Base-by-base conservation (phyloP, 345 rosid species). In the Schrenkiella parvula region DNA sequence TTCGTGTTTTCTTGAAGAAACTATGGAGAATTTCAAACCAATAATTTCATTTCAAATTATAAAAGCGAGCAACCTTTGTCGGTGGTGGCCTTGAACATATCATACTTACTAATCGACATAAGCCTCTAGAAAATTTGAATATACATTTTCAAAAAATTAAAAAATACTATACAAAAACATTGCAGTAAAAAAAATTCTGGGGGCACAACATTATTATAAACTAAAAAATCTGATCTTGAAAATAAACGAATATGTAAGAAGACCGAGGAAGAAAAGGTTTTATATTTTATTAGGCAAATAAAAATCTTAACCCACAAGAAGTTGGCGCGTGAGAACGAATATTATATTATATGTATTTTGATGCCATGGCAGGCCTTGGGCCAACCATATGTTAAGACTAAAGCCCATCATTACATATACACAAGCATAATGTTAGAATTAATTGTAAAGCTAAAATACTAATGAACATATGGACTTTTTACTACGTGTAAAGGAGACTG, bases 1-100 rank as follows among this genome's bases (percentile, higher is more conserved):
- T n/a, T 64, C 34, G 31, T 48, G 12, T 18, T 44, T 32, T 18
- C 13, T 37, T 15, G 18, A 38, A 42, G 56, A 35, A 53, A 35
- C 17, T 64, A 32, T 54, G 31, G 39, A 46, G 57, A 64, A 54
- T 46, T 68, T 56, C 59, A 37, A 60, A 56, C 66, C 66, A 73
- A 47, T 37, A 46, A 56, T 43, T 15, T 22, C 71, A 64, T 1
- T 43, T 53, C 1, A 56, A 65, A 55, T 57, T 12, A 60, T 37
- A 38, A 41, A 52, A 48, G 1, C 7, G 18, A 34, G n/a, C 21
- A 64, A 55, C 57, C 39, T 21, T 6, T 37, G 72, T 65, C 72
- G 52, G 78, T 66, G 72, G 59, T 73, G 37, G 66, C 26, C 38
- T 44, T 46, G 35, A 56, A 29, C 38, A 5, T 22, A 22, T 50